phyloP scores from a whole-genome alignment of 495 filamentous ascomycete genomes.

The Lasiosphaeria hispida region DNA sequence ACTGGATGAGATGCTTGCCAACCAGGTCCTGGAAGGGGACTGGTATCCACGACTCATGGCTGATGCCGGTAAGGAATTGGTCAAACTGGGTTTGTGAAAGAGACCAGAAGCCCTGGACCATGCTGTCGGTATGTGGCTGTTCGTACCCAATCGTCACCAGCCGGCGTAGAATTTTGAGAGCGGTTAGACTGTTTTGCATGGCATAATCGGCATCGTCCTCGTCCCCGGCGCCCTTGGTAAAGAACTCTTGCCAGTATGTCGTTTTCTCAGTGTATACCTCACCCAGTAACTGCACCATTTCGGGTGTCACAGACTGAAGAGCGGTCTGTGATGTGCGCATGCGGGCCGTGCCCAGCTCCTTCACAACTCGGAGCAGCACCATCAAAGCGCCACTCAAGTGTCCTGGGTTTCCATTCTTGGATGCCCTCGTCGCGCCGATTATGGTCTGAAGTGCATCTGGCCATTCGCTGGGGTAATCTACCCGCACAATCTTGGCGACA shows the following conservation, averaged over 20 bases:
- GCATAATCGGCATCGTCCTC: slow-evolving; percentile 57
- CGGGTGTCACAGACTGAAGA: slow-evolving; percentile 72
- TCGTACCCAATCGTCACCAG: slow-evolving; percentile 80
- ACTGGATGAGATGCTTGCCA: slow-evolving; percentile 83
- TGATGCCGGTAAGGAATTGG: slow-evolving; percentile 57
- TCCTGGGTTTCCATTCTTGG: slow-evolving; percentile 43
- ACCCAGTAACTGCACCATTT: slow-evolving; percentile 73
- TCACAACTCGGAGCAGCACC: slow-evolving; percentile 79
- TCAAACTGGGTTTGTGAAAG: slow-evolving; percentile 68
- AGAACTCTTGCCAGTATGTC: slow-evolving; percentile 63
- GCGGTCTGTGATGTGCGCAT: slow-evolving; percentile 65
- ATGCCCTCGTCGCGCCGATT: slow-evolving; percentile 56
- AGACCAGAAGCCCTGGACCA: slow-evolving; percentile 75
- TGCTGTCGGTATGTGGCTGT: slow-evolving; percentile 70
- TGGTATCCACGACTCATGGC: slow-evolving; percentile 48
- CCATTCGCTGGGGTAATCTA: slow-evolving; percentile 89
- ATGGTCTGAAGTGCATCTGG: slow-evolving; percentile 56
- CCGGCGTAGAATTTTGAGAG: slow-evolving; percentile 76
- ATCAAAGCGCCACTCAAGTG: slow-evolving; percentile 69
- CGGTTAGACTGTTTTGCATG: slow-evolving; percentile 71
- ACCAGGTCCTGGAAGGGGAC: slow-evolving; percentile 50
- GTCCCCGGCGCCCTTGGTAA: slow-evolving; percentile 49
- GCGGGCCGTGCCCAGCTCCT: slow-evolving; percentile 80
- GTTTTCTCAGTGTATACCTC: slow-evolving; percentile 74
- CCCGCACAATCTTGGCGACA: slow-evolving; percentile 79